Conservation (phyloP, 2,329 filamentous ascomycete genomes). For the Alternaria ethzedia region DNA sequence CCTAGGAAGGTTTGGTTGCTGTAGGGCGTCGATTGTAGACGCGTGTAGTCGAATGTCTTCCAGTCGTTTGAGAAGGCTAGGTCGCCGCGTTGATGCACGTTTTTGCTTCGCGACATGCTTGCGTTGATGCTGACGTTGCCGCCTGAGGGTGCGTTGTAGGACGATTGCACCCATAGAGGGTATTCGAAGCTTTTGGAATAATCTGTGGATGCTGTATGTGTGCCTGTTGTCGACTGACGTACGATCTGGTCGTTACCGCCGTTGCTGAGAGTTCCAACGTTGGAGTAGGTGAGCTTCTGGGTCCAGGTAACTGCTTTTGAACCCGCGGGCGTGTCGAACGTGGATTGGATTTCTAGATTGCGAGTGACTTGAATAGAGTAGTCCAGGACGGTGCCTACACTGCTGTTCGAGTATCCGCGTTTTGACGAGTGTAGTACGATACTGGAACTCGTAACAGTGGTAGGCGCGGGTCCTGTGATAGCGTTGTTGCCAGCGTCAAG, state of each 20-base stretch:
- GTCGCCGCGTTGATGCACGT: slow-evolving; percentile 54
- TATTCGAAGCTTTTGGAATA: slow-evolving; percentile 61
- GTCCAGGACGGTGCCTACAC: slow-evolving; percentile 63
- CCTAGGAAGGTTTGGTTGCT: slow-evolving; percentile 40
- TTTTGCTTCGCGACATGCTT: slow-evolving; percentile 57
- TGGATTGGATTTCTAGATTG: slow-evolving; percentile 60
- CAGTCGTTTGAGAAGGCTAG: slow-evolving; percentile 66
- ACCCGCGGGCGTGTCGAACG: slow-evolving; percentile 58
- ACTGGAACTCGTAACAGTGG: slow-evolving; percentile 50
- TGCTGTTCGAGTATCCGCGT: slow-evolving; percentile 57
- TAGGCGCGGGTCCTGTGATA: slow-evolving; percentile 58
- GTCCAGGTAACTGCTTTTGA: slow-evolving; percentile 58
- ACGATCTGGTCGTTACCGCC: slow-evolving; percentile 62
- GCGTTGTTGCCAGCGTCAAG: slow-evolving; percentile 60
- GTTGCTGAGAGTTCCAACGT: slow-evolving; percentile 62
- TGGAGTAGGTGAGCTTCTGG: slow-evolving; percentile 64
- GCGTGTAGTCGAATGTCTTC: slow-evolving; percentile 59
- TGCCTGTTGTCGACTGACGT: slow-evolving; percentile 59
- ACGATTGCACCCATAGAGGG: slow-evolving; percentile 65
- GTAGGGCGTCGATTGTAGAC: slow-evolving; percentile 18
- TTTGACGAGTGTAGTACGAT: slow-evolving; percentile 60
- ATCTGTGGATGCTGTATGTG: slow-evolving; percentile 46
- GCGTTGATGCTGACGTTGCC: slow-evolving; percentile 56
- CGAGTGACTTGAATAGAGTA: slow-evolving; percentile 66
- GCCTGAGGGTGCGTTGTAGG: slow-evolving; percentile 51